Evolutionary conservation across 177 flowering plant genomes (phyloP).

Genomic region (Vitis hybrid): DNA sequence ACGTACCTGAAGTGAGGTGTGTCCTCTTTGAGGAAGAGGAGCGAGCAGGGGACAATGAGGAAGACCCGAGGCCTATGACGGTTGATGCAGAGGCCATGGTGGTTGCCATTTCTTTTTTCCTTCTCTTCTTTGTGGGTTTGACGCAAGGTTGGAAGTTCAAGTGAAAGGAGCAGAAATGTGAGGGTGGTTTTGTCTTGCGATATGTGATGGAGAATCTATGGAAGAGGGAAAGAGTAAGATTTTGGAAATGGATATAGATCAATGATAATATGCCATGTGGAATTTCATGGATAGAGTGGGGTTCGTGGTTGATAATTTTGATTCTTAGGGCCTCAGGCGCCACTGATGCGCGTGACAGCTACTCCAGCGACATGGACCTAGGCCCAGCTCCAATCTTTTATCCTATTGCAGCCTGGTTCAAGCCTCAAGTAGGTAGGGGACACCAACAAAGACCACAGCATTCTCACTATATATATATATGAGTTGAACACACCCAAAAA

Average conservation of each 20-base stretch:
- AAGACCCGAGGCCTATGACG: constrained; percentile 55
- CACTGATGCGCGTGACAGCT: too few species aligned
- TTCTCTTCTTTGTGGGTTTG: background rate
- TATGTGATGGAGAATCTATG: constrained; percentile 20
- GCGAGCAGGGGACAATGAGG: constrained; percentile 29
- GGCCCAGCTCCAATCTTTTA: too few species aligned
- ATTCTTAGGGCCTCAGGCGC: too few species aligned
- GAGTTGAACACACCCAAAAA: too few species aligned
- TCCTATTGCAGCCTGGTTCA: too few species aligned
- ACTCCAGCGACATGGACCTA: too few species aligned
- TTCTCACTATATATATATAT: too few species aligned
- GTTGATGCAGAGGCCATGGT: constrained; percentile 48
- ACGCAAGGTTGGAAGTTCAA: background rate
- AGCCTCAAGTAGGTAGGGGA: too few species aligned
- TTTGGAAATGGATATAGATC: constrained; percentile 12
- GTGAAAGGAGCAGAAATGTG: background rate
- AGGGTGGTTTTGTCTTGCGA: background rate
- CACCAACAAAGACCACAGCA: too few species aligned
- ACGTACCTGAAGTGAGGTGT: constrained; percentile 36
- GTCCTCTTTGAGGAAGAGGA: constrained; percentile 26
- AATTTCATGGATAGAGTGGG: constrained; percentile 28
- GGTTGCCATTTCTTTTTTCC: constrained; percentile 39
- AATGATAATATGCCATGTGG: constrained; percentile 34
- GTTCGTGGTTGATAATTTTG: too few species aligned
- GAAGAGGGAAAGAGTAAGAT: constrained; percentile 14